A percentile compares a stretch with the other conserved stretches of the same genome.
Evolutionary conservation across 2,329 filamentous ascomycete genomes (phyloP).

Genomic region (Aspergillus chevalieri): DNA sequence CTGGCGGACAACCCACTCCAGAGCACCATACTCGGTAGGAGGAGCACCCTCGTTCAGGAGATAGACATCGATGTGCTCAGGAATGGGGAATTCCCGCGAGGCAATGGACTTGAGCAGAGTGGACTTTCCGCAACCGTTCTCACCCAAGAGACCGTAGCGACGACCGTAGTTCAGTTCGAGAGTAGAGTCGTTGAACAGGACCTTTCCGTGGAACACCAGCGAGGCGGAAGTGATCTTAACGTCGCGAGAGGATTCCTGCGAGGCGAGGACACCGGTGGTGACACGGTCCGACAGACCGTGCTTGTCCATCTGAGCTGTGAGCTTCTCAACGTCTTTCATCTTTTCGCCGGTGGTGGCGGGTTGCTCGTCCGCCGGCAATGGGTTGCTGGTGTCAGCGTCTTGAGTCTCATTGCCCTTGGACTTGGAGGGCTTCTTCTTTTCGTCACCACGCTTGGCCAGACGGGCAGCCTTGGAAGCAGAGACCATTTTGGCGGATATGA

Average conservation of each 20-base stretch:
- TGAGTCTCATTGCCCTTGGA: constrained; percentile 58
- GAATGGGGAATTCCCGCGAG: constrained; percentile 89
- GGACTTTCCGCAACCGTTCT: constrained; percentile 99
- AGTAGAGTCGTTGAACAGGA: constrained; percentile 88
- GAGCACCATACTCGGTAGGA: constrained; percentile 76
- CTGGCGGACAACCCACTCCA: constrained; percentile 96
- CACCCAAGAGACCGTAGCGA: constrained; percentile 88
- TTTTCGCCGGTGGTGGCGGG: constrained; percentile 67
- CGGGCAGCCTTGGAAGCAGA: constrained; percentile 64
- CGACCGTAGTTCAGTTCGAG: constrained; percentile 90
- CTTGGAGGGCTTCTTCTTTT: constrained; percentile 66
- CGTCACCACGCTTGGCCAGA: constrained; percentile 62
- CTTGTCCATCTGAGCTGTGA: constrained; percentile 91
- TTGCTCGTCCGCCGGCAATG: constrained; percentile 51
- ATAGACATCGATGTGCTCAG: constrained; percentile 96
- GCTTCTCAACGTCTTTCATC: constrained; percentile 74
- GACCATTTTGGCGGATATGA: constrained; percentile 47
- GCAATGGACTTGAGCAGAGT: constrained; percentile 95
- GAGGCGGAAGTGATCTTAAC: constrained; percentile 94
- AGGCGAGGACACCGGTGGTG: constrained; percentile 92
- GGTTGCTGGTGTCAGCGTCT: constrained; percentile 54
- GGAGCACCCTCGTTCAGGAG: constrained; percentile 95
- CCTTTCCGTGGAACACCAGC: constrained; percentile 94
- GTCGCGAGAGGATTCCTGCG: constrained; percentile 76
- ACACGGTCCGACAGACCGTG: constrained; percentile 94